Evolutionary conservation across 225 moss, liverwort and hornwort genomes (phyloP), one percentile per base, ranked within the genome.

Genomic region (Bryoerythrophyllum caledonicum): DNA sequence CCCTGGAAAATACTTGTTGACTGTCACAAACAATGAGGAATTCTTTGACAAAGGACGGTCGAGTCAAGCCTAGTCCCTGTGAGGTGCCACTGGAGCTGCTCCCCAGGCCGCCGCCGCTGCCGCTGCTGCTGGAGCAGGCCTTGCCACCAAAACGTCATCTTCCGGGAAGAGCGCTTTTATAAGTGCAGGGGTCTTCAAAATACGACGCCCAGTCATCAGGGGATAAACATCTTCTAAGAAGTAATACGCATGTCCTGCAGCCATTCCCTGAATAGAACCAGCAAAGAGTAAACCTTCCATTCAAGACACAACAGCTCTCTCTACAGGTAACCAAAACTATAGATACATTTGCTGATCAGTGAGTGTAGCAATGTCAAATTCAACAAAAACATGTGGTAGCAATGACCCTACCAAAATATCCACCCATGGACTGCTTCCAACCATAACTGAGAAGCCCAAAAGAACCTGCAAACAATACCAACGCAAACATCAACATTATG

Each of bases 361-460:
- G 21, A 48, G 26, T 34, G 46, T 14, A 46, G 59, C 65, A 56
- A 71, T 6, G 58, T 43, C 20, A 15, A 74, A 34, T 43, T 60
- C 15, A 68, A 71, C 41, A 67, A 14, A 4, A 56, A 62, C 40
- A 41, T 16, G 10, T 11, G 20, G 30, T 60, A 70, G 46, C 21
- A 5, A 49, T 10, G 37, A 65, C 44, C 85, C 52, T 94, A 97
- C 96, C 94, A 97, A 78, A 70, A 97, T 91, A 76, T 97, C 97
- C 70, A 97, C 97, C 97, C 97, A 97, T 32, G 97, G 94, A 44
- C 94, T 97, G 88, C 97, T 97, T 66, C 91, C 97, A 61, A 97
- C 97, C 97, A 97, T 97, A 21, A 94, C 84, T 38, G 97, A 97
- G 67, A 97, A 97, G 16, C 93, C 91, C 81, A 97, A 74, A 71